Evolutionary conservation across 352 stramenopile genomes (phyloP), one percentile per base, ranked within the genome.

Genomic region (Phytophthora pseudosyringae): DNA sequence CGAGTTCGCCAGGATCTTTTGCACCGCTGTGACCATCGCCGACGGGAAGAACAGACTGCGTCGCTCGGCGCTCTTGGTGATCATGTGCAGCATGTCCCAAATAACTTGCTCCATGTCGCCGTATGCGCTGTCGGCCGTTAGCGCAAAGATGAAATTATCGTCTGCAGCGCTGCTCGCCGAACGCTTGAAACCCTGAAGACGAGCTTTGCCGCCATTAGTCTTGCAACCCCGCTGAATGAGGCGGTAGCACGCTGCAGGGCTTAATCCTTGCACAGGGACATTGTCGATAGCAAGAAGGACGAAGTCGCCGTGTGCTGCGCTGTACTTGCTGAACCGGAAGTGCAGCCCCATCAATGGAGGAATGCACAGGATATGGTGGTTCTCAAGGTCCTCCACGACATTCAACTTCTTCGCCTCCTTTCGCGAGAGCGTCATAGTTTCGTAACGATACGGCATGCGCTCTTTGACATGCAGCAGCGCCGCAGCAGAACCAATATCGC

Each of bases 61-160:
- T 32, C 86, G 83, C 72, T 91, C 71, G 1, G 85, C 85, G 25
- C 85, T 94, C 53, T 81, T 80, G 40, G 70, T 80, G 50, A 94
- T 78, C 74, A 89, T 86, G 9, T 70, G 43, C 6, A 94, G 64
- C 81, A 90, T 89, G 75, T 94, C 85, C 50, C 73, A 72, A 48
- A 94, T 80, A 21, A 94, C 82, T 54, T 80, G 76, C 62, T 91
- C 77, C 80, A 94, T 86, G 47, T 94, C 85, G 44, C 81, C 81
- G 45, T 89, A 94, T 6, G 77, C 76, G 29, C 78, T 86, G 61
- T 94, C 85, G 6, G 87, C 53, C 5, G 69, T 75, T 15, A 92
- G 38, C 3, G 72, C 81, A 66, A 87, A 87, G 2, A 92, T 78
- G 29, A 94, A 91, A n/a, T 71, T 52, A 46, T 86, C 60, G 15